Conservation (phyloP, 257 asterid species). For the Datura wrightii region DNA sequence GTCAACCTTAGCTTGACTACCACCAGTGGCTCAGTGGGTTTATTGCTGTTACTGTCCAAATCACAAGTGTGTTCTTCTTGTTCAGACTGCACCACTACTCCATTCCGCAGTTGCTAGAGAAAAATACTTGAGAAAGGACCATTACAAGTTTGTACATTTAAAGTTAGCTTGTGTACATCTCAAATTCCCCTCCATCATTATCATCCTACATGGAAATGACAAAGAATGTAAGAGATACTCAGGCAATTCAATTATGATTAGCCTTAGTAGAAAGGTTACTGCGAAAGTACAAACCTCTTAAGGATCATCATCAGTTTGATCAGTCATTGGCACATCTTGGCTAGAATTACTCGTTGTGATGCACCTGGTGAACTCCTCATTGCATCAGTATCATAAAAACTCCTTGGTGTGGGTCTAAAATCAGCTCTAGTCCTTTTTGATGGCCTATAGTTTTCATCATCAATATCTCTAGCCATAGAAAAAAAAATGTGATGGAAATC, state of each 20-base stretch:
- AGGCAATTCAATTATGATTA: neutral
- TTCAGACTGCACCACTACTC: neutral
- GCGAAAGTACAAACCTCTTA: conserved; percentile 58
- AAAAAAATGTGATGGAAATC: neutral
- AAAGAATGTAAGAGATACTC: conserved; percentile 8
- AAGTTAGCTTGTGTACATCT: conserved; percentile 57
- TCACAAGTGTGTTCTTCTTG: conserved; percentile 17
- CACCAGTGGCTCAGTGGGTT: conserved; percentile 26
- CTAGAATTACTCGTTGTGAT: conserved; percentile 64
- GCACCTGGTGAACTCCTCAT: conserved; percentile 81
- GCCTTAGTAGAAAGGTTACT: conserved; percentile 16
- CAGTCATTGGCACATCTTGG: conserved; percentile 88
- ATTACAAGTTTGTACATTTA: conserved; percentile 15
- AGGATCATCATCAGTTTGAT: conserved; percentile 83
- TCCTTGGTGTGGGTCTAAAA: conserved; percentile 60
- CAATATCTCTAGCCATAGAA: conserved; percentile 57
- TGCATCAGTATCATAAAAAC: conserved; percentile 74
- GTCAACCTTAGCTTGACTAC: conserved; percentile 5
- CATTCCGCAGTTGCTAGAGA: conserved; percentile 7
- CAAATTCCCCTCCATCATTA: conserved; percentile 81
- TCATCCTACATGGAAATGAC: conserved; percentile 64
- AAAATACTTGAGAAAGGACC: neutral
- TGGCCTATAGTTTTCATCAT: conserved; percentile 84
- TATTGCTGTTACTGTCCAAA: neutral
- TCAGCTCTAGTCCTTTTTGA: conserved; percentile 81